phyloP scores from a whole-genome alignment of 257 asterid species.

The Lavandula angustifolia region DNA sequence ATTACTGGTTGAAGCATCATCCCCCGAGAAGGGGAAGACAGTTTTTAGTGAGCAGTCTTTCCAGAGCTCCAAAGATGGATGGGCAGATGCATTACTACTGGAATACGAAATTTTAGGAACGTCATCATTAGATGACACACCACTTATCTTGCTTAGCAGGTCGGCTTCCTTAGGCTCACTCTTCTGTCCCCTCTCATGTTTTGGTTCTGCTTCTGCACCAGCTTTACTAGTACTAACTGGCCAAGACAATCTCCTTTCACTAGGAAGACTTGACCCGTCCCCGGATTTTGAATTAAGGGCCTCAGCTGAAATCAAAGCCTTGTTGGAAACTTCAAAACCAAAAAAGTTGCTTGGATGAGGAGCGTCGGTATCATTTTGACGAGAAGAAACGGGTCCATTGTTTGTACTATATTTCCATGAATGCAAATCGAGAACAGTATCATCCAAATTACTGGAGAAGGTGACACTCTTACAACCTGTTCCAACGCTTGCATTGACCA shows the following conservation, averaged over 20 bases:
- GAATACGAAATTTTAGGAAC: constrained; percentile 47
- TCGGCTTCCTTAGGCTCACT: constrained; percentile 58
- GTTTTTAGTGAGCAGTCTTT: constrained; percentile 68
- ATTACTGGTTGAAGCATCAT: constrained; percentile 61
- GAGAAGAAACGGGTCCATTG: constrained; percentile 47
- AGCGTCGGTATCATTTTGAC: constrained; percentile 46
- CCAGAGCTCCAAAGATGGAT: constrained; percentile 51
- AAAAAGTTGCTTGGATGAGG: constrained; percentile 40
- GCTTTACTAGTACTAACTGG: constrained; percentile 50
- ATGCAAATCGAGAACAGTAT: constrained; percentile 62
- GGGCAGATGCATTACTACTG: constrained; percentile 43
- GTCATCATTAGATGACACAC: constrained; percentile 43
- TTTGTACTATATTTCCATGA: constrained; percentile 49
- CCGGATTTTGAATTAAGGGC: constrained; percentile 39
- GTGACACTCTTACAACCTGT: constrained; percentile 55
- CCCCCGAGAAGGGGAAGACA: constrained; percentile 58
- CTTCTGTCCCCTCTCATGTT: constrained; percentile 38
- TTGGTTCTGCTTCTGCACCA: constrained; percentile 39
- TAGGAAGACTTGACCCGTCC: constrained; percentile 41
- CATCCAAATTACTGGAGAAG: constrained; percentile 58
- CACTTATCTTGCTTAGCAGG: constrained; percentile 43
- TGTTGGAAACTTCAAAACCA: constrained; percentile 58
- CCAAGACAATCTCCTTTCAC: constrained; percentile 55
- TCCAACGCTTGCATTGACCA: constrained; percentile 54
- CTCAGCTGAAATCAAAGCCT: constrained; percentile 46